Base-by-base conservation (phyloP, 768 basidiomycete genomes). In the Phlebiopsis flavidoalba region DNA sequence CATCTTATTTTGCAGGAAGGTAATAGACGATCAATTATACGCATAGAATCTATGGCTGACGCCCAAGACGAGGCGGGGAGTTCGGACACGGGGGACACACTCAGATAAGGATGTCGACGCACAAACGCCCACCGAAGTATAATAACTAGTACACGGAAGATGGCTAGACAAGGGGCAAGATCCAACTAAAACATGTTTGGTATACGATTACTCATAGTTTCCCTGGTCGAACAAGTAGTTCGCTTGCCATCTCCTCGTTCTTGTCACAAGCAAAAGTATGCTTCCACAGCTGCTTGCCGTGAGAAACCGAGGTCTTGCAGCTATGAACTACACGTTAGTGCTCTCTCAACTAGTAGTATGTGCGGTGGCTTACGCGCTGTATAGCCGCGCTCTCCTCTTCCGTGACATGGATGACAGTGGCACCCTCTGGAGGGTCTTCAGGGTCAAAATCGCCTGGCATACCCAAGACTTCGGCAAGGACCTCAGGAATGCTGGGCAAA, bases 171-270 rank as follows among this genome's bases (percentile, higher is more conserved):
- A 5, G 43, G 36, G 40, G 26, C 54, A 21, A 17, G 12, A 55
- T 55, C 54, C 54, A 31, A 36, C 40, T 43, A 22, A 45, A 8
- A 49, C 48, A 49, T 10, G 8, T 3, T 53, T 19, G 21, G 45
- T 37, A 37, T 15, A 24, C 4, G 3, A 37, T 55, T 55, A 55
- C 8, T 55, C 54, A 26, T 26, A 43, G 54, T 21, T 21, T 51
- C 35, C 52, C 5, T 36, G 43, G 66, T 96, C 95, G 64, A 98
- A 95, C 67, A 98, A 73, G 67, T 88, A 96, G 70, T 97, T 97
- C 14, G 96, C 97, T n/a, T 8, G 97, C 95, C 19, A 95, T 75
- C 70, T 98, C 94, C 75, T 98, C 97, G 70, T 98, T 94, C 82
- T 92, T 94, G 72, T 94, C 97, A 73, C 95, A 98, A 1, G 88